A percentile compares a stretch with the other conserved stretches of the same genome.
Evolutionary conservation across 306 rosid genomes (phyloP).

Genomic region (Begonia peltatifolia): DNA sequence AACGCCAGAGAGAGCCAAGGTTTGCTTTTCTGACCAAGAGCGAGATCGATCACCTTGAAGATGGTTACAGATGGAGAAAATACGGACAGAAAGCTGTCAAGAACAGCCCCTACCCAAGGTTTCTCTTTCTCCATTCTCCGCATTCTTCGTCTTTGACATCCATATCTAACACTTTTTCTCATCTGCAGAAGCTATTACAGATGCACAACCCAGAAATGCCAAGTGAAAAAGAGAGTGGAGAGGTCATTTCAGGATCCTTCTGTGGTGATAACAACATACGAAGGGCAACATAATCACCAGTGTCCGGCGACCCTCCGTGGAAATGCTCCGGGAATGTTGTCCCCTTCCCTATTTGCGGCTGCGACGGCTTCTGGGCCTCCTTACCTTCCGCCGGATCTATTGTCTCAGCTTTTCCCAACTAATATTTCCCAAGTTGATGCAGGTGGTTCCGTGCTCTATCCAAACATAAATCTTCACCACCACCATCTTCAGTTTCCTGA

Average conservation of each 20-base stretch:
- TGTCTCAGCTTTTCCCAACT: constrained; percentile 51
- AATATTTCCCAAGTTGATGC: constrained; percentile 18
- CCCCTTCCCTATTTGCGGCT: constrained; percentile 26
- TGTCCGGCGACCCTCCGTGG: constrained; percentile 73
- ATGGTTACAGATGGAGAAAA: constrained; percentile 94
- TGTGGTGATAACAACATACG: constrained; percentile 73
- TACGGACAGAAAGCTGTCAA: constrained; percentile 95
- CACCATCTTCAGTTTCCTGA: constrained; percentile 23
- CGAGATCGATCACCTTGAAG: constrained; percentile 86
- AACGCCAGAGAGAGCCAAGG: constrained; percentile 60
- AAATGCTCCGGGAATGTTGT: constrained; percentile 36
- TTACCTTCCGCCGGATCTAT: constrained; percentile 40
- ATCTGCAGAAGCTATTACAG: constrained; percentile 68
- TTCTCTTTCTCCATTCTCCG: neutral
- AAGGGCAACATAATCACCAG: constrained; percentile 83
- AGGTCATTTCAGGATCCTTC: constrained; percentile 73
- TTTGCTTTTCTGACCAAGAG: constrained; percentile 85
- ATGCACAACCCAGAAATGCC: constrained; percentile 72
- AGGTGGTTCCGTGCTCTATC: constrained; percentile 21
- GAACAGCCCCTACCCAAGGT: constrained; percentile 94
- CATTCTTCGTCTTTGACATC: neutral
- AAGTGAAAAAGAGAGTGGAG: constrained; percentile 77
- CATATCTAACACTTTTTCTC: too few relatives aligned
- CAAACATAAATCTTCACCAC: constrained; percentile 20
- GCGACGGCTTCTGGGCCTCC: constrained; percentile 7